These are phyloP conservation scores for Prototheca cutis DNA, from an alignment of 163 green algal species.

Conservation along the genomic window DNA sequence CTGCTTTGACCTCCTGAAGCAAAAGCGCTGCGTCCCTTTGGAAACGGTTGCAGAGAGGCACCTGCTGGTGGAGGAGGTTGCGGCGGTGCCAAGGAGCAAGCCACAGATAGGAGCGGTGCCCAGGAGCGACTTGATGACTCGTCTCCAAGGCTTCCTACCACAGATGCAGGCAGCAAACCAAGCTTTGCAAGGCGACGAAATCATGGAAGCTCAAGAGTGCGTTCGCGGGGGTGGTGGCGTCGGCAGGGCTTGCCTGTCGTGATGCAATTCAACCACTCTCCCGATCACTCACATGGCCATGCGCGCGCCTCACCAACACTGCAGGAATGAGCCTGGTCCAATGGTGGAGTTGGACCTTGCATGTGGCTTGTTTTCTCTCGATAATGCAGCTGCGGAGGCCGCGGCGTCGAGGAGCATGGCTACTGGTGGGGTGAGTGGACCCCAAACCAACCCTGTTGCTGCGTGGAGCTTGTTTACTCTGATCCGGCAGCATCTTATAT, in stretches of 20 bases:
- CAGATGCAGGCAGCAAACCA: conserved; percentile 16
- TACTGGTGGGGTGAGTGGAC: not conserved
- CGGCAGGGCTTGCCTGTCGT: no score
- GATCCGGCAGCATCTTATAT: no score
- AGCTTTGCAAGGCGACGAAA: conserved; percentile 3
- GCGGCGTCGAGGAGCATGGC: conserved; percentile 14
- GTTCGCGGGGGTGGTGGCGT: not conserved
- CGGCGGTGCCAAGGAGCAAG: no score
- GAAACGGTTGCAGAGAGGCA: no score
- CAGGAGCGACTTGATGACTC: conserved; percentile 11
- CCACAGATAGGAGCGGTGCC: conserved; percentile 11
- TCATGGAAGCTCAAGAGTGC: conserved; percentile 12
- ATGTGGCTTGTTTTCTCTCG: conserved; percentile 30
- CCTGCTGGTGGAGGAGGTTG: no score
- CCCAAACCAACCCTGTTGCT: no score
- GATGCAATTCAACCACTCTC: no score
- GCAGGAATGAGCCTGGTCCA: conserved; percentile 1
- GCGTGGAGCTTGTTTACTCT: no score
- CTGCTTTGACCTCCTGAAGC: no score
- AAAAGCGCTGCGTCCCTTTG: no score
- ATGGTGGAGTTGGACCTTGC: conserved; percentile 26
- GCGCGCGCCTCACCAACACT: not conserved
- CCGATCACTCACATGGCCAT: not conserved
- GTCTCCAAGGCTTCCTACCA: conserved; percentile 23
- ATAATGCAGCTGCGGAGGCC: conserved; percentile 13